Evolutionary conservation across 1,284 basidiomycete species (phyloP).

Genomic region (Neolentinus lepideus): DNA sequence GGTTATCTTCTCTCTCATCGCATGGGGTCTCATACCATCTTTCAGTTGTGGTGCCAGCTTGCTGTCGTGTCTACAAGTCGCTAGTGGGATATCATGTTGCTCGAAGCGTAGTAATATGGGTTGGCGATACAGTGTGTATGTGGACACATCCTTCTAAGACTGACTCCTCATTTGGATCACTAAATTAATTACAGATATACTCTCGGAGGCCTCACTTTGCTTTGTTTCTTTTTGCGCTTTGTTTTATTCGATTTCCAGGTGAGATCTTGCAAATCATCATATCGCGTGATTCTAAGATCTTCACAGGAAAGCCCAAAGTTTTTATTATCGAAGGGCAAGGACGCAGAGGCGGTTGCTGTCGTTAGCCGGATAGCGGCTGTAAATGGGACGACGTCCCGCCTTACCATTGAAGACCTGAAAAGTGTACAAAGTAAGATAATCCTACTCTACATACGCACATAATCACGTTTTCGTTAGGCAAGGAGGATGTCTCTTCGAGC

Average conservation of each 20-base stretch:
- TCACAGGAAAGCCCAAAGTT: background rate
- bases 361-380: background rate
- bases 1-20: conserved; percentile 7
- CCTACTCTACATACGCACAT: too few species aligned
- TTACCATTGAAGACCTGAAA: background rate
- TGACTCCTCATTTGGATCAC: background rate
- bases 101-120: background rate
- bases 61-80: background rate
- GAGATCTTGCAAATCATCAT: background rate
- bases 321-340: background rate
- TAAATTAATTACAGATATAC: background rate
- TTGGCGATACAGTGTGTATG: background rate
- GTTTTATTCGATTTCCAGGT: background rate
- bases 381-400: background rate
- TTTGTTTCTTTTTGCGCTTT: background rate
- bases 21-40: conserved; percentile 9
- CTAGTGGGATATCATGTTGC: background rate
- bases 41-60: conserved; percentile 7
- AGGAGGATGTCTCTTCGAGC: too few species aligned
- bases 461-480: too few species aligned
- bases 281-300: background rate
- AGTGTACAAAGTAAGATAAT: background rate
- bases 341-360: background rate
- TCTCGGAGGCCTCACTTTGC: background rate
- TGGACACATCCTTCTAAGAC: background rate